Base-by-base conservation (phyloP, 2,329 filamentous ascomycete species). In the Rhynchosporium agropyri region DNA sequence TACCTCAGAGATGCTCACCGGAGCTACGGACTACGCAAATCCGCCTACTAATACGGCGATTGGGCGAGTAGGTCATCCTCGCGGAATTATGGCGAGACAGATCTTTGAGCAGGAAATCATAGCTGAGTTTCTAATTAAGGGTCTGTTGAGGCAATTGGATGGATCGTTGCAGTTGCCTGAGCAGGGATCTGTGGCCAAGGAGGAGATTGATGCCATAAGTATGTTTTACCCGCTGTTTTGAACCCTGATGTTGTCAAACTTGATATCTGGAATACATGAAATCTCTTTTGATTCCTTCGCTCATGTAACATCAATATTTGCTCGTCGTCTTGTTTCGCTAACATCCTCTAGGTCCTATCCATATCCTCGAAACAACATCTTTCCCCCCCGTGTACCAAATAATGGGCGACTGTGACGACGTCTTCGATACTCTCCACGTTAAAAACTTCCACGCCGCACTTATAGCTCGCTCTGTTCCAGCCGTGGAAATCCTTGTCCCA, bases 131-230 rank as follows among this genome's bases (percentile, higher is more conserved):
- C 54, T 67, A 8, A 43, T 68, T 5, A 61, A 40, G 36, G 66
- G 66, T 0, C 45, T 68, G 7, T 45, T 64, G 15, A 58, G 56
- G 15, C 40, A 26, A 26, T 58, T 59, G 1, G 60, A 66, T 48
- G 64, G 61, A 2, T 26, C 53, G 10, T 42, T 67, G 33, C 29
- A n/a, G 3, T 46, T 68, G 6, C 67, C 67, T 9, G 58, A 63
- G 38, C 51, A 43, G 13, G 67, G 67, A 1, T 48, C 26, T 42
- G 64, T 61, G 26, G 42, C n/a, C 3, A 51, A 56, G 28, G 60
- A 68, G 4, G 67, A 68, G 31, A 57, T 68, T 26, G 63, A 69
- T 33, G 61, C 42, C 10, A 68, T 68, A 26, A 68, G 67, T 69
- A 57, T 60, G 62, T 57, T 50, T 57, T 9, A 7, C 31, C 3